These are phyloP conservation scores for Moesziomyces globuligerus DNA, from an alignment of 1,284 basidiomycete genomes.

Conservation along the genomic window DNA sequence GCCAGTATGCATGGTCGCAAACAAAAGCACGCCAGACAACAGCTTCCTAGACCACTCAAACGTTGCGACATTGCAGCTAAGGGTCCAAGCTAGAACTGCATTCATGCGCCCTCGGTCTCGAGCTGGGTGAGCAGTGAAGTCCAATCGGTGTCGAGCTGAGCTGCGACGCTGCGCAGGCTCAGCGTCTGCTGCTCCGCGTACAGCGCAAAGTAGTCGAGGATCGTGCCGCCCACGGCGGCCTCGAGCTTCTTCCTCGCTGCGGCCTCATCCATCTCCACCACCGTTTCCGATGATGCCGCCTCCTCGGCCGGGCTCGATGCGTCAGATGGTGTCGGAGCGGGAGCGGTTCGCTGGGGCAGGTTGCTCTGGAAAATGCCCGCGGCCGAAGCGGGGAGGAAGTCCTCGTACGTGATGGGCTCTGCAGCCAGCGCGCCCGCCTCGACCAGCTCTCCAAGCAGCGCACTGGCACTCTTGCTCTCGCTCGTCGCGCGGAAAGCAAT, in stretches of 20 bases:
- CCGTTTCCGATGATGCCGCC: too few relatives aligned
- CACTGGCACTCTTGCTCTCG: not conserved
- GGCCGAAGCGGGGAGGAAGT: slow-evolving; percentile 69
- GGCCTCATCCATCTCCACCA: not conserved
- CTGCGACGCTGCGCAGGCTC: slow-evolving; percentile 23
- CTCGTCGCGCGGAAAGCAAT: too few relatives aligned
- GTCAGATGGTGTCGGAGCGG: too few relatives aligned
- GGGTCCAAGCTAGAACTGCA: not conserved
- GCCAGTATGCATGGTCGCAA: too few relatives aligned
- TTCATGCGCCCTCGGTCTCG: slow-evolving; percentile 5
- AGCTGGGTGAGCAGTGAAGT: not conserved
- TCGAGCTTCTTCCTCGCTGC: slow-evolving; percentile 15
- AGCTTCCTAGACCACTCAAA: not conserved
- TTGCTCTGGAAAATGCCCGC: slow-evolving; percentile 70
- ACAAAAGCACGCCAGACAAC: too few relatives aligned
- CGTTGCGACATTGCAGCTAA: not conserved
- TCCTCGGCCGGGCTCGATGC: not conserved
- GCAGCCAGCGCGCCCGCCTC: slow-evolving; percentile 57
- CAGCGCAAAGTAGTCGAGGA: slow-evolving; percentile 41
- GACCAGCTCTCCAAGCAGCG: slow-evolving; percentile 55
- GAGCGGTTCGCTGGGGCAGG: slow-evolving; percentile 16
- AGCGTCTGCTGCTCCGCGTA: slow-evolving; percentile 31
- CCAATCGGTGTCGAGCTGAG: not conserved
- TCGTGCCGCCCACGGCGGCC: slow-evolving; percentile 26
- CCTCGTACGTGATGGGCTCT: slow-evolving; percentile 69